A percentile compares a stretch with the other conserved stretches of the same genome.
Evolutionary conservation across 352 stramenopile species (phyloP).

Genomic region (Phytophthora sp.): DNA sequence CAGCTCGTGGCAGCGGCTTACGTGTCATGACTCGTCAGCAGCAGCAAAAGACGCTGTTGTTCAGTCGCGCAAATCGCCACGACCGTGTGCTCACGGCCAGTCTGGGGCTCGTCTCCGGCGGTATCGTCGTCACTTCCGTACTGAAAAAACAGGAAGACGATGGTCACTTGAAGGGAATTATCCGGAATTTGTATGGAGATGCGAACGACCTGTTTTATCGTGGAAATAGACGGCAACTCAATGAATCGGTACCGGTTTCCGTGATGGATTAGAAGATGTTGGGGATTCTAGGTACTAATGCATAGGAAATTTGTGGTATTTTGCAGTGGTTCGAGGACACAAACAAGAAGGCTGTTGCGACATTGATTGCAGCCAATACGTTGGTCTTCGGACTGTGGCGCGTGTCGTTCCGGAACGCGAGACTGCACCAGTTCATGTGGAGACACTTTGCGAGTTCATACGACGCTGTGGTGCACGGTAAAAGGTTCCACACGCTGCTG

Average conservation of each 20-base stretch:
- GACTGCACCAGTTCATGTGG: constrained; percentile 81
- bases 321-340: constrained; percentile 62
- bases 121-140: constrained; percentile 47
- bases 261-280: background rate
- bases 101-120: constrained; percentile 56
- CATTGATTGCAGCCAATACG: constrained; percentile 72
- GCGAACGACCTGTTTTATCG: constrained; percentile 35
- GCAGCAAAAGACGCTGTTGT: constrained; percentile 26
- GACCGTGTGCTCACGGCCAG: constrained; percentile 58
- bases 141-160: constrained; percentile 19
- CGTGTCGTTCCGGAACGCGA: constrained; percentile 51
- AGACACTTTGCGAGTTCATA: constrained; percentile 86
- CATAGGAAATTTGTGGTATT: background rate
- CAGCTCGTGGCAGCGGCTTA: constrained; percentile 20
- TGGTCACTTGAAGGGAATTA: constrained; percentile 6
- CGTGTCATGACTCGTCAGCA: constrained; percentile 20
- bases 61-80: constrained; percentile 25
- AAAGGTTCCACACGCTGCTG: constrained; percentile 74
- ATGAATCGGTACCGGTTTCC: constrained; percentile 30
- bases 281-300: background rate
- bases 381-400: constrained; percentile 79
- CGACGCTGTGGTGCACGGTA: constrained; percentile 65
- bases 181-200: constrained; percentile 40
- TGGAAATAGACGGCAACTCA: constrained; percentile 26
- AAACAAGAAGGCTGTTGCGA: constrained; percentile 66